phyloP scores from a whole-genome alignment of 2,329 filamentous ascomycete genomes.

The Monosporascus sp. region DNA sequence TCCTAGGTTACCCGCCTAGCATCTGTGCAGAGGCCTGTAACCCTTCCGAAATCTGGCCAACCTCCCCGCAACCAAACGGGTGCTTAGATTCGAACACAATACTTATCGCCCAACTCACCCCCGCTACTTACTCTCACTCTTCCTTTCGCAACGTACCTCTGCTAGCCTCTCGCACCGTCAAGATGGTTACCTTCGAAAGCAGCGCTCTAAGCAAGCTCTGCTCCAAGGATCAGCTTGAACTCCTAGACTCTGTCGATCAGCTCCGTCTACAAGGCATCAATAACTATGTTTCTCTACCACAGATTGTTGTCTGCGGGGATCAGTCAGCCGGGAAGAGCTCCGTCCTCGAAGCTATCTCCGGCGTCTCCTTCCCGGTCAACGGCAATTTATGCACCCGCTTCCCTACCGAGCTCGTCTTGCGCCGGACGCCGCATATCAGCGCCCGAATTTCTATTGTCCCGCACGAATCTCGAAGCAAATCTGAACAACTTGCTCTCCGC shows the following conservation, averaged over 20 bases:
- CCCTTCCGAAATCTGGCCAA: too few species aligned
- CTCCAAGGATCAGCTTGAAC: constrained; percentile 18
- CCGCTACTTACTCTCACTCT: too few species aligned
- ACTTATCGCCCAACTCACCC: too few species aligned
- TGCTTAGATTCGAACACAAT: too few species aligned
- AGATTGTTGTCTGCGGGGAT: constrained; percentile 50
- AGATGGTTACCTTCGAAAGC: too few species aligned
- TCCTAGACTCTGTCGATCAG: constrained; percentile 28
- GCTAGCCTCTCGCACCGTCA: too few species aligned
- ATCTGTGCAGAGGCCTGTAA: too few species aligned
- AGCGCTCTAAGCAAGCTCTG: too few species aligned
- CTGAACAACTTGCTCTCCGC: constrained; percentile 13
- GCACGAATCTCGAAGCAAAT: constrained; percentile 14
- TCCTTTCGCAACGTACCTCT: too few species aligned
- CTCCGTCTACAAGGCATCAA: constrained; percentile 25
- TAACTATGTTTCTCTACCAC: constrained; percentile 28
- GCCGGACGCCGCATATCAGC: constrained; percentile 27
- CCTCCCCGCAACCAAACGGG: too few species aligned
- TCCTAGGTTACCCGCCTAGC: too few species aligned
- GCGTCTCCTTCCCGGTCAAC: constrained; percentile 49
- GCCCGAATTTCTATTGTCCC: constrained; percentile 28
- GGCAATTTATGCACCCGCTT: constrained; percentile 54
- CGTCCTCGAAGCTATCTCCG: constrained; percentile 55
- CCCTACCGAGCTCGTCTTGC: constrained; percentile 53
- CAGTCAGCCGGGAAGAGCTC: constrained; percentile 57